These are phyloP conservation scores for Auricularia sp. DNA, from an alignment of 768 basidiomycete species.

Conservation along the genomic window DNA sequence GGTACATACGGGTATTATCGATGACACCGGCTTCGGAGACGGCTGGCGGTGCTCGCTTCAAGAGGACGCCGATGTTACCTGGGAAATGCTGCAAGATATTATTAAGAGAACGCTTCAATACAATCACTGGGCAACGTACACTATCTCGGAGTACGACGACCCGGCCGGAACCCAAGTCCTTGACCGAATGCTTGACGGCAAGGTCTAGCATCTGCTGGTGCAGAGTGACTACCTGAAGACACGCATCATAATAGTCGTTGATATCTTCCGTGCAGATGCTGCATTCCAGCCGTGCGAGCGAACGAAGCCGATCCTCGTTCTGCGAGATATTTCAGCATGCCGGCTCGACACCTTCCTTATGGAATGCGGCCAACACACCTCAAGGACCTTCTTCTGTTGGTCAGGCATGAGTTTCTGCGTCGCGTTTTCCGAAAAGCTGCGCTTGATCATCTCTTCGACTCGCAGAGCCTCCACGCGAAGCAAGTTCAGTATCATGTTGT, in stretches of 20 bases:
- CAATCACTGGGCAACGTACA: slow-evolving; percentile 35
- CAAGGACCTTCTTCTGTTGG: slow-evolving; percentile 76
- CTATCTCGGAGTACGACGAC: slow-evolving; percentile 75
- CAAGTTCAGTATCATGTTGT: slow-evolving; percentile 98
- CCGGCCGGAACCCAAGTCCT: slow-evolving; percentile 60
- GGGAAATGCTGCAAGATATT: slow-evolving; percentile 55
- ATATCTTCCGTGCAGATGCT: slow-evolving; percentile 64
- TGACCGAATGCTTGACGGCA: slow-evolving; percentile 52
- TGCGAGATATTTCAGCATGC: slow-evolving; percentile 20
- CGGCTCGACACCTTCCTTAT: background rate
- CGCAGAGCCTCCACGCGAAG: slow-evolving; percentile 90
- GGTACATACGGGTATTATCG: slow-evolving; percentile 48
- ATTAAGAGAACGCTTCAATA: background rate
- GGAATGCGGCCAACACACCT: slow-evolving; percentile 39
- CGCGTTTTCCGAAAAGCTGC: slow-evolving; percentile 96
- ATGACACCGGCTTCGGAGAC: slow-evolving; percentile 31
- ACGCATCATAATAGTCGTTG: slow-evolving; percentile 62
- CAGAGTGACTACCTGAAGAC: slow-evolving; percentile 45
- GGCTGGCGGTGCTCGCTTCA: slow-evolving; percentile 52
- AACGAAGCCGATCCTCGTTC: slow-evolving; percentile 61
- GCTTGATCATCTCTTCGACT: slow-evolving; percentile 99
- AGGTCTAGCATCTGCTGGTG: slow-evolving; percentile 56
- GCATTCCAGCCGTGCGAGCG: slow-evolving; percentile 57
- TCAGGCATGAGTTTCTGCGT: slow-evolving; percentile 88
- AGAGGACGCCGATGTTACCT: slow-evolving; percentile 55